Evolutionary conservation across 2,329 filamentous ascomycete genomes (phyloP), one percentile per base, ranked within the genome.

Genomic region (Pseudovirgaria hyperparasitica): DNA sequence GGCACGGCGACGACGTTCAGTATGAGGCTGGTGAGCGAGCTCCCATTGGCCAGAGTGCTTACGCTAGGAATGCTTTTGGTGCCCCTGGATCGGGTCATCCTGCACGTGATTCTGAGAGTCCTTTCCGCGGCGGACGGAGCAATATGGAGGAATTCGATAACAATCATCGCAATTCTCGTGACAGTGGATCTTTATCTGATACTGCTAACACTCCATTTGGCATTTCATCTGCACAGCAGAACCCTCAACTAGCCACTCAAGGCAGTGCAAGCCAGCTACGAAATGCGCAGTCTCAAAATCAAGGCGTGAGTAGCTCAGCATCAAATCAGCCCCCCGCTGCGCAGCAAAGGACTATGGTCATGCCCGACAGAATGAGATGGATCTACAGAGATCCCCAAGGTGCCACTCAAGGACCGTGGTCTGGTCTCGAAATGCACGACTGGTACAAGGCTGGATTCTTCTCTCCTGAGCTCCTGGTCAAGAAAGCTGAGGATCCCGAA

Each of bases 401-500:
- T 13, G 79, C 82, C 35, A 77, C 84, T 5, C 90, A 98, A 49
- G 90, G 90, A 0, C 90, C 90, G 0, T 98, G 90, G 58, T 94
- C 85, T 20, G 90, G 90, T 2, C 62, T 98, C 26, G 90, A 98
- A 55, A 98, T 98, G 90, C 92, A 98, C 41, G 92, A 98, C 44
- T 98, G 90, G 90, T 98, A 96, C 59, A 96, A 96, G 53, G 87
- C 86, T 19, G 86, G 87, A 23, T 98, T 96, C 60, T 98, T 98
- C 57, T 92, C 84, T 0, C 77, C 87, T 0, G 87, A 98, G 42
- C 65, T 98, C 12, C 73, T 92, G 22, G 90, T 98, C 17, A 94
- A 92, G 61, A 93, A 93, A 51, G 65, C 87, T 5, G 90, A 98
- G 50, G 90, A 98, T 45, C 64, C 68, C 0, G 87, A 98, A 26